Conservation (phyloP, 768 basidiomycete genomes). For the Suillus discolor region DNA sequence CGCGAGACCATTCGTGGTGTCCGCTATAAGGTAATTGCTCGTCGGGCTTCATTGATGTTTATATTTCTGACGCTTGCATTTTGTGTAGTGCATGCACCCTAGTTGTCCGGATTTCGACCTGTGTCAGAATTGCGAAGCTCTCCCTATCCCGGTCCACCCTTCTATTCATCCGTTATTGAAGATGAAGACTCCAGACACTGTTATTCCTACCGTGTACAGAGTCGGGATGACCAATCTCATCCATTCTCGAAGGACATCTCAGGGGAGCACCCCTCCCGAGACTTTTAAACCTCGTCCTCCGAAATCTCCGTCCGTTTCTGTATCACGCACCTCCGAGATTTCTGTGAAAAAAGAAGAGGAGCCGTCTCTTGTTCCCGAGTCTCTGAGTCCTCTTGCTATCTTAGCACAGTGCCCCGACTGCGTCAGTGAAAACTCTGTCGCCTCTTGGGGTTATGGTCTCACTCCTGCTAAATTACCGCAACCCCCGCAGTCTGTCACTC, state of each 20-base stretch:
- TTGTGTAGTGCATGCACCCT: slow-evolving; percentile 74
- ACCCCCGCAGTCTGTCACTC: background rate
- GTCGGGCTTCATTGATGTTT: background rate
- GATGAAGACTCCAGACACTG: slow-evolving; percentile 55
- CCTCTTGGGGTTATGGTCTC: background rate
- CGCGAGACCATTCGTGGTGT: slow-evolving; percentile 53
- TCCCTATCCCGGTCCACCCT: slow-evolving; percentile 78
- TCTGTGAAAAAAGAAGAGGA: background rate
- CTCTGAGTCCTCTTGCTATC: background rate
- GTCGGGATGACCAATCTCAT: slow-evolving; percentile 20
- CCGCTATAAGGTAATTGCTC: slow-evolving; percentile 66
- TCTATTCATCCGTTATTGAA: slow-evolving; percentile 73
- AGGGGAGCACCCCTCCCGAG: background rate
- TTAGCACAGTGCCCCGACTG: background rate
- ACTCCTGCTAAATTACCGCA: background rate
- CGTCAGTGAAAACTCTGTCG: background rate
- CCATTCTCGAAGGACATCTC: background rate
- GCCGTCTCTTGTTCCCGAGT: background rate
- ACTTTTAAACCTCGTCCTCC: background rate
- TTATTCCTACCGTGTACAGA: slow-evolving; percentile 46
- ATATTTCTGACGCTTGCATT: slow-evolving; percentile 7
- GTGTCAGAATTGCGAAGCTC: slow-evolving; percentile 76
- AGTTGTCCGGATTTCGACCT: slow-evolving; percentile 82
- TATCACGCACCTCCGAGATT: background rate
- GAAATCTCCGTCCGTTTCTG: background rate